Evolutionary conservation across 805 yeast genomes (phyloP).

Genomic region (Wickerhamiella musiphila): DNA sequence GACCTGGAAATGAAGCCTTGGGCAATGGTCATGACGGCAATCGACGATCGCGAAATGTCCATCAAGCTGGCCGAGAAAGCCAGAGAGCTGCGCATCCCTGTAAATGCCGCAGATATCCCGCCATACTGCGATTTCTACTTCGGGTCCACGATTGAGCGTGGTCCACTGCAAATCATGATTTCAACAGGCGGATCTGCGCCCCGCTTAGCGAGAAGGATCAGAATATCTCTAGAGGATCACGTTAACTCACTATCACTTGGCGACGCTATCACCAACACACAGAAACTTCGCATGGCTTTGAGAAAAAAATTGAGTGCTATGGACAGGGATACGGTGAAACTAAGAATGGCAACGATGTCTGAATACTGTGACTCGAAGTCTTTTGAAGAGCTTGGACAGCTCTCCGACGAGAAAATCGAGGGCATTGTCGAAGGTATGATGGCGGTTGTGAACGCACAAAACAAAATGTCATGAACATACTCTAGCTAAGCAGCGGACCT

Average conservation of each 20-base stretch:
- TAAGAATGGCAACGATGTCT: conserved; percentile 58
- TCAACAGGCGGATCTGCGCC: conserved; percentile 76
- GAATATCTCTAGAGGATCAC: conserved; percentile 31
- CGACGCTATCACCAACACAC: conserved; percentile 43
- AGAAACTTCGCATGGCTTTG: conserved; percentile 33
- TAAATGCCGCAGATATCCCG: conserved; percentile 74
- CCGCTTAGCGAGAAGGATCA: conserved; percentile 46
- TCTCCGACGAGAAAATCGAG: conserved; percentile 17
- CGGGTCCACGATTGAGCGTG: conserved; percentile 60
- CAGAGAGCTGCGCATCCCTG: conserved; percentile 31
- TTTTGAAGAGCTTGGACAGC: conserved; percentile 40
- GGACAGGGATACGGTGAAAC: conserved; percentile 26
- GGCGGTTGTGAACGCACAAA: no score
- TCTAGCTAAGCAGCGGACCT: no score
- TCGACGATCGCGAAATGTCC: conserved; percentile 50
- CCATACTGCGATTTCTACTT: conserved; percentile 72
- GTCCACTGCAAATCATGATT: conserved; percentile 62
- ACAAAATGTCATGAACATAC: no score
- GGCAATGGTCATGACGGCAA: conserved; percentile 54
- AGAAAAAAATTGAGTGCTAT: conserved; percentile 22
- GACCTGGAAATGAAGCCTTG: conserved; percentile 27
- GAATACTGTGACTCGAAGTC: conserved; percentile 41
- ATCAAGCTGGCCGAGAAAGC: conserved; percentile 37
- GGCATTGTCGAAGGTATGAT: conserved; percentile 24
- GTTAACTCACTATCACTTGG: conserved; percentile 29